A percentile compares a stretch with the other conserved stretches of the same genome.
phyloP scores from a whole-genome alignment of 2,329 filamentous ascomycete species.

The Thermothelomyces thermophilus region DNA sequence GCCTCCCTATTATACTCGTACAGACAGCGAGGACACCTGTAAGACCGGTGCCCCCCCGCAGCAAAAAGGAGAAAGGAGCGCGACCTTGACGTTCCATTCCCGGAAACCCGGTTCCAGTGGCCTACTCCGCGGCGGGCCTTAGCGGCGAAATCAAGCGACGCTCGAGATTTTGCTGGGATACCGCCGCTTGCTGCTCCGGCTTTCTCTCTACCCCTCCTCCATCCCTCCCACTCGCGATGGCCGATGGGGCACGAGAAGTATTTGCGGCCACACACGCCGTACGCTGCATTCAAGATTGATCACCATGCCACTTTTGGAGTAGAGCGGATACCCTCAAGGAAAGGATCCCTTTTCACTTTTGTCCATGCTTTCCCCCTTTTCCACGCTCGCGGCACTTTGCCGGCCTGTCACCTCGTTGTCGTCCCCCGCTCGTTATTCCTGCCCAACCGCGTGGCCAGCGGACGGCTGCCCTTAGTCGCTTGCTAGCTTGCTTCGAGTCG shows the following conservation, averaged over 20 bases:
- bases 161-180: constrained; percentile 4
- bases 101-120: neutral
- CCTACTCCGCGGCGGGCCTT: neutral
- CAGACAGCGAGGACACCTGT: too few relatives aligned
- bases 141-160: neutral
- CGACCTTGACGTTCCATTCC: too few relatives aligned
- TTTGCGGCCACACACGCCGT: neutral
- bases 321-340: too few relatives aligned
- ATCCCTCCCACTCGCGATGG: neutral
- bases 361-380: too few relatives aligned
- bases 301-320: too few relatives aligned
- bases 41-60: too few relatives aligned
- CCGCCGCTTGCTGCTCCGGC: constrained; percentile 1
- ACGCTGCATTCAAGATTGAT: neutral
- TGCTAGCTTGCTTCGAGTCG: neutral
- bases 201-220: neutral
- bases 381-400: too few relatives aligned
- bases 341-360: too few relatives aligned
- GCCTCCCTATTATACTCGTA: too few relatives aligned
- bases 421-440: too few relatives aligned
- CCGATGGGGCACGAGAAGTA: neutral
- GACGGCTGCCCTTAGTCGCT: neutral
- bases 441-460: neutral
- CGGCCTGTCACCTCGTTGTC: too few relatives aligned
- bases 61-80: neutral